Percentiles rank a stretch among this genome's conserved stretches.
Evolutionary conservation across 352 stramenopile genomes (phyloP).

Genomic region (Pythium sukuiense): DNA sequence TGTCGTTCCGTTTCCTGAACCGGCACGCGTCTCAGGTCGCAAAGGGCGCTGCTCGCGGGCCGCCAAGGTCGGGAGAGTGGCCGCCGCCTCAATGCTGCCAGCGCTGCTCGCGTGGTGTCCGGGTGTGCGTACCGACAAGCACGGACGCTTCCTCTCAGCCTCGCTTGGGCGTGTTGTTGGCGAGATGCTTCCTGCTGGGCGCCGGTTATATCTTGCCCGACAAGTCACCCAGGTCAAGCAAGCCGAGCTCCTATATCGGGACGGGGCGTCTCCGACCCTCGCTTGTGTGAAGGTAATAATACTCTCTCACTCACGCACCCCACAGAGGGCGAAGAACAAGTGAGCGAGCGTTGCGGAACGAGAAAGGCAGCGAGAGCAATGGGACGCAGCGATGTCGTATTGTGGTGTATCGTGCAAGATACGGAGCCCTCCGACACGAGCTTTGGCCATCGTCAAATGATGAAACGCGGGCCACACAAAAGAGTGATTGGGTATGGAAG

Average conservation of each 20-base stretch:
- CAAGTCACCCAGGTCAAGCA: conserved; percentile 22
- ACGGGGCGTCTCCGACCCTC: neutral
- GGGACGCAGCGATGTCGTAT: neutral
- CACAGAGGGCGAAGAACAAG: neutral
- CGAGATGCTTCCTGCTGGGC: conserved; percentile 4
- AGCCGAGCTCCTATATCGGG: conserved; percentile 19
- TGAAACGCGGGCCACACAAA: neutral
- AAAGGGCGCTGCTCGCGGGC: conserved; percentile 1
- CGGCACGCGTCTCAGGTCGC: neutral
- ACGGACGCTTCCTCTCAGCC: neutral
- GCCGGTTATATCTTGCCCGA: conserved; percentile 32
- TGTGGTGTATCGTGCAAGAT: neutral
- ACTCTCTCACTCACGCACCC: neutral
- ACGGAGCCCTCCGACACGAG: neutral
- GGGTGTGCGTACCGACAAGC: conserved; percentile 2
- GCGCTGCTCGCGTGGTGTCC: neutral
- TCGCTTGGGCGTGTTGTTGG: neutral
- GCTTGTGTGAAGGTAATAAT: conserved; percentile 3
- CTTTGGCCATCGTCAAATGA: neutral
- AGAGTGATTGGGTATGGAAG: too few relatives aligned
- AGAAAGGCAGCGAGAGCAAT: neutral
- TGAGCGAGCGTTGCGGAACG: too few relatives aligned
- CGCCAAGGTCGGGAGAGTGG: conserved; percentile 1
- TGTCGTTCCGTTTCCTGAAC: conserved; percentile 7
- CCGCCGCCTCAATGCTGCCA: conserved; percentile 15